Conservation (phyloP, 805 yeast species). For the Candida namnaoensis region DNA sequence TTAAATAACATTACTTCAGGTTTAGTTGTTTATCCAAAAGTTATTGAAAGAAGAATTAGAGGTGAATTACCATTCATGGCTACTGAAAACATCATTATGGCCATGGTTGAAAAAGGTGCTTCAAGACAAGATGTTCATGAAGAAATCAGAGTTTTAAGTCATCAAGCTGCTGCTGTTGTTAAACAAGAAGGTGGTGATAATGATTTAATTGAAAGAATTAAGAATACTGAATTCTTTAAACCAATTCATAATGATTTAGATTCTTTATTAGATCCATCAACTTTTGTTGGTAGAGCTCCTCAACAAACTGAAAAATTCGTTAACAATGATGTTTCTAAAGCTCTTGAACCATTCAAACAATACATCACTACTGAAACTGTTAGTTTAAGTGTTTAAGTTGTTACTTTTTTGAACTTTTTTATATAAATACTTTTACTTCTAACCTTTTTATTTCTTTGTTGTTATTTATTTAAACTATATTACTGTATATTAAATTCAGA, state of each 20-base stretch:
- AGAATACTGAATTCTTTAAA: conserved; percentile 67
- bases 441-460: no score
- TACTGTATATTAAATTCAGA: no score
- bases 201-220: conserved; percentile 86
- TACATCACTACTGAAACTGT: conserved; percentile 60
- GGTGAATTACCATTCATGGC: conserved; percentile 99
- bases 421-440: no score
- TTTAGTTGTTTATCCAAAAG: conserved; percentile 96
- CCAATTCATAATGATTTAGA: conserved; percentile 88
- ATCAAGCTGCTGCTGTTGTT: conserved; percentile 95
- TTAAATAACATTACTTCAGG: conserved; percentile 90
- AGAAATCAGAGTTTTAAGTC: conserved; percentile 92
- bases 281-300: conserved; percentile 98
- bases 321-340: conserved; percentile 73
- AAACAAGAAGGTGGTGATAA: conserved; percentile 98
- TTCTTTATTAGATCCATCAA: conserved; percentile 74
- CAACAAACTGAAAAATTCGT: conserved; percentile 94
- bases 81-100: conserved; percentile 98
- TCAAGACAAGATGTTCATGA: conserved; percentile 98
- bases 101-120: conserved; percentile 97
- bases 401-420: no score
- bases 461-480: no score
- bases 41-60: conserved; percentile 90
- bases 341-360: conserved; percentile 59
- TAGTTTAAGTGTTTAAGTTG: conserved; percentile 61